Conservation (phyloP, 2,329 filamentous ascomycete genomes). For the Purpureocillium takamizusanense region DNA sequence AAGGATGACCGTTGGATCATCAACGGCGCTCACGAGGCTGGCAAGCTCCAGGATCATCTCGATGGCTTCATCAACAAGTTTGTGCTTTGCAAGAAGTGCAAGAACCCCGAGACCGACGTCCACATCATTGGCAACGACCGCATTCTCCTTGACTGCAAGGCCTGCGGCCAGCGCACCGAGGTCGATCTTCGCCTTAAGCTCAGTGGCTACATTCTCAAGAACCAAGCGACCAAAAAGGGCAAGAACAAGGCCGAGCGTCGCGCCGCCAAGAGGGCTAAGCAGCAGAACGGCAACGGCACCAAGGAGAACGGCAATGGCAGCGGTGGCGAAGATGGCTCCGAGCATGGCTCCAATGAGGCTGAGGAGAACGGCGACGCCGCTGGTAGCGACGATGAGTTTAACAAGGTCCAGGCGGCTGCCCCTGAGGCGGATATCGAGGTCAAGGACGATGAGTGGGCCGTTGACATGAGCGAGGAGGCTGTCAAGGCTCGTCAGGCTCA, state of each 20-base stretch:
- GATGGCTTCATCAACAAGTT: conserved; percentile 98
- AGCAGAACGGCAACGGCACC: conserved; percentile 56
- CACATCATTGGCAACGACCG: conserved; percentile 89
- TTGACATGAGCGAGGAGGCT: conserved; percentile 92
- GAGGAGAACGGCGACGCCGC: conserved; percentile 50
- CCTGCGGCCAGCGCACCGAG: conserved; percentile 85
- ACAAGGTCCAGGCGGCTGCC: conserved; percentile 62
- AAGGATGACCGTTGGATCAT: conserved; percentile 99
- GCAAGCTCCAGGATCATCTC: conserved; percentile 95
- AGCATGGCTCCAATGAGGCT: conserved; percentile 40
- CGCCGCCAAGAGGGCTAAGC: conserved; percentile 84
- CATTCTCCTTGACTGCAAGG: conserved; percentile 96
- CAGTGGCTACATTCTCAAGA: conserved; percentile 95
- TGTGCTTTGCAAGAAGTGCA: conserved; percentile 98
- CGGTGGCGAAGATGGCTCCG: conserved; percentile 44
- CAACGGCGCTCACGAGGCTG: conserved; percentile 92
- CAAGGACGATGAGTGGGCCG: conserved; percentile 88
- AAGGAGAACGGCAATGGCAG: conserved; percentile 51
- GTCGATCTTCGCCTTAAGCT: conserved; percentile 93
- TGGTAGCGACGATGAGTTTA: conserved; percentile 86
- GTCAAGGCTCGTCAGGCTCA: conserved; percentile 90
- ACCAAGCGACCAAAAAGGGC: conserved; percentile 73
- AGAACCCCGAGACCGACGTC: conserved; percentile 97
- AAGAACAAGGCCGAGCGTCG: conserved; percentile 94
- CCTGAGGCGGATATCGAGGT: conserved; percentile 46